Conservation (phyloP, 805 yeast genomes). For the Kuraishia piskuri region DNA sequence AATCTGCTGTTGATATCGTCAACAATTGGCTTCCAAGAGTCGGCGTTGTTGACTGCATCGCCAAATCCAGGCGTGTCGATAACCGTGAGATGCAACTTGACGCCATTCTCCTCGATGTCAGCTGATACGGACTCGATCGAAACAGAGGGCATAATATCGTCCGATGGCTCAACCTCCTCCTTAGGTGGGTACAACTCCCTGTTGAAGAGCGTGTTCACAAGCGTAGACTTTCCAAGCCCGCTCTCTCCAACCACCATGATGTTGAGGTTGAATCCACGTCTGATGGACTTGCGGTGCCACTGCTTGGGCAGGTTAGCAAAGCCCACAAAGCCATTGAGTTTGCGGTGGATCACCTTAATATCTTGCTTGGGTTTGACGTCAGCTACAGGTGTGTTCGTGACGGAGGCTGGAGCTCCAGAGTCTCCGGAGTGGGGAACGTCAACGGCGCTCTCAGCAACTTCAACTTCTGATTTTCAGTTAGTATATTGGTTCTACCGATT, state of each 20-base stretch:
- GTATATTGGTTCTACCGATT: too few species aligned
- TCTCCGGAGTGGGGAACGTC: background rate
- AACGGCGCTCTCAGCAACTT: background rate
- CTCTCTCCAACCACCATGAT: constrained; percentile 85
- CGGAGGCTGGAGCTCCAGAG: background rate
- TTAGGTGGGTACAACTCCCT: constrained; percentile 40
- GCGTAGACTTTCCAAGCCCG: constrained; percentile 89
- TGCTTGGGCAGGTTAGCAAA: constrained; percentile 97
- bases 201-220: constrained; percentile 85
- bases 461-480: background rate
- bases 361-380: constrained; percentile 17
- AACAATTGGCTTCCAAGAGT: constrained; percentile 84
- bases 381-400: background rate
- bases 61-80: constrained; percentile 94
- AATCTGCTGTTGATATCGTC: constrained; percentile 83
- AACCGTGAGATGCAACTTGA: constrained; percentile 73
- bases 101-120: constrained; percentile 90
- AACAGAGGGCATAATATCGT: constrained; percentile 37
- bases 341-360: constrained; percentile 66
- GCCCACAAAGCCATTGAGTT: constrained; percentile 88
- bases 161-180: constrained; percentile 27
- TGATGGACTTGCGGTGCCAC: constrained; percentile 92
- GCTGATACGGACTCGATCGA: constrained; percentile 52
- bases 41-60: constrained; percentile 72
- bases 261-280: constrained; percentile 84